These are phyloP conservation scores for Orobanche coerulescens DNA, from an alignment of 257 asterid species.

Conservation along the genomic window DNA sequence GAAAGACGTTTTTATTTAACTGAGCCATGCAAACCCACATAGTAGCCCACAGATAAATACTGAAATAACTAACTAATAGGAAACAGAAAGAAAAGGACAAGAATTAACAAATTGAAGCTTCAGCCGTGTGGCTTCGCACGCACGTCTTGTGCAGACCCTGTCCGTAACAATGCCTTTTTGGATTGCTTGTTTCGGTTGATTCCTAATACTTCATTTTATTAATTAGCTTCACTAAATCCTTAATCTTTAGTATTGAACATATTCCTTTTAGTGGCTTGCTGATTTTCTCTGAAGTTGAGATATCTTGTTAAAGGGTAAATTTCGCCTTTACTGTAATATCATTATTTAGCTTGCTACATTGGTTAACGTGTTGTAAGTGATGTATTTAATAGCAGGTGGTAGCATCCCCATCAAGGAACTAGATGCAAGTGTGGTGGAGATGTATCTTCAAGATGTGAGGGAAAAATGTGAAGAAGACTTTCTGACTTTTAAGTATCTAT, in stretches of 20 bases:
- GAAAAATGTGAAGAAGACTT: constrained; percentile 49
- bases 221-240: neutral
- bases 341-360: neutral
- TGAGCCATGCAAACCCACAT: no score
- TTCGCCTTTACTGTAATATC: neutral
- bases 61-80: no score
- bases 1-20: no score
- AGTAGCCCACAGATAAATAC: no score
- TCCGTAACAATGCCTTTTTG: no score
- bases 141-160: no score
- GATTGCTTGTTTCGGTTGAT: constrained; percentile 10
- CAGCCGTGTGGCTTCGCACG: no score
- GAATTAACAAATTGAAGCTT: no score
- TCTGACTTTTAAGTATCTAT: constrained; percentile 35
- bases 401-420: constrained; percentile 44
- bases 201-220: neutral
- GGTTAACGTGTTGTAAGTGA: neutral
- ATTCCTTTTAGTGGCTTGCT: neutral
- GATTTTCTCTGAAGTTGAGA: neutral
- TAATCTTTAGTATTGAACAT: neutral
- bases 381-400: constrained; percentile 56
- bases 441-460: constrained; percentile 49
- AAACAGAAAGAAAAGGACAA: no score
- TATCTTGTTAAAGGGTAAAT: neutral
- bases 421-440: constrained; percentile 48